phyloP scores from a whole-genome alignment of 164 flowering plant species.

The Nymphaea colorata region DNA sequence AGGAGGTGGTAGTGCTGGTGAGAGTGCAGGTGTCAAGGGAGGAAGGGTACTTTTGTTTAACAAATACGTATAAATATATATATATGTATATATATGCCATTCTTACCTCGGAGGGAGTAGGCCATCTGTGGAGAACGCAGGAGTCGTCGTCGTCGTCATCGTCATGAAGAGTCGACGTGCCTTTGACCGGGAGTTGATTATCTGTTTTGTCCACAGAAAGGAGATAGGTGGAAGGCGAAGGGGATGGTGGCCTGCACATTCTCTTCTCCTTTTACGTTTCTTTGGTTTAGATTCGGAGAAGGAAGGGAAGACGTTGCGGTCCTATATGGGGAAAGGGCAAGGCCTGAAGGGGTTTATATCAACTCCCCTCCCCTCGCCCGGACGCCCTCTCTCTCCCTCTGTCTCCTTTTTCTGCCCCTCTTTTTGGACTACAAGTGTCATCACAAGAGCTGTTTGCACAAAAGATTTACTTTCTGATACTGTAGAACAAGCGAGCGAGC shows the following conservation, averaged over 20 bases:
- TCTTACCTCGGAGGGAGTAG: conserved; percentile 68
- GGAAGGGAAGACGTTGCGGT: too few relatives aligned
- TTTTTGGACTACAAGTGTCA: not conserved
- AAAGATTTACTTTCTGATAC: too few relatives aligned
- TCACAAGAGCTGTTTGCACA: too few relatives aligned
- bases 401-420: not conserved
- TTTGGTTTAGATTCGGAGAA: not conserved
- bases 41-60: too few relatives aligned
- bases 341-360: not conserved
- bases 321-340: too few relatives aligned
- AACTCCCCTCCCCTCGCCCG: not conserved
- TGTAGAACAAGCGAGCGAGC: too few relatives aligned
- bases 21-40: too few relatives aligned
- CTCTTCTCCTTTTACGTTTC: not conserved
- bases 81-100: too few relatives aligned
- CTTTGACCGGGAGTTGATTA: not conserved
- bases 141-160: not conserved
- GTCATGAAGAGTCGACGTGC: not conserved
- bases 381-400: not conserved
- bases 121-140: conserved; percentile 55
- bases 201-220: not conserved
- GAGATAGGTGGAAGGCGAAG: not conserved
- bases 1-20: too few relatives aligned
- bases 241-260: not conserved
- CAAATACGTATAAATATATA: too few relatives aligned